Evolutionary conservation across 495 filamentous ascomycete genomes (phyloP).

Genomic region (Thermothielavioides terrestris): DNA sequence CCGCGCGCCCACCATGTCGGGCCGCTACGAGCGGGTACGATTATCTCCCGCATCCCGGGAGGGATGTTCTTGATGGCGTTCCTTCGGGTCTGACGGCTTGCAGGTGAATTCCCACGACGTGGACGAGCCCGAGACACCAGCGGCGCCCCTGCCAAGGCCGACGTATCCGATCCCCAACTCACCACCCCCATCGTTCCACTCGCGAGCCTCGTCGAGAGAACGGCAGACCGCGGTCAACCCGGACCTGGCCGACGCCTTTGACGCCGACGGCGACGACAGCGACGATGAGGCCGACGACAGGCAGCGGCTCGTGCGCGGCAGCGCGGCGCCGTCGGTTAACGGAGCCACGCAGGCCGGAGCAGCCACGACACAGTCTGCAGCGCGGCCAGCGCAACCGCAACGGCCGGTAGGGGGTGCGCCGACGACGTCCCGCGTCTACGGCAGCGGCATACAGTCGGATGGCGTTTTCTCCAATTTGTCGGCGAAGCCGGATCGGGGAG

Average conservation of each 20-base stretch:
- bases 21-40: conserved; percentile 80
- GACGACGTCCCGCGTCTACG: conserved; percentile 42
- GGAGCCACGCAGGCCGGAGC: conserved; percentile 9
- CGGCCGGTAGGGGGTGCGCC: conserved; percentile 1
- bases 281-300: conserved; percentile 74
- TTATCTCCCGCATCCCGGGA: neutral
- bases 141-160: conserved; percentile 22
- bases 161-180: conserved; percentile 59
- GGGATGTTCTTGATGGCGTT: neutral
- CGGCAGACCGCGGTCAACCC: conserved; percentile 53
- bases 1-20: conserved; percentile 54
- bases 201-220: conserved; percentile 63
- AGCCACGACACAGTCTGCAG: conserved; percentile 6
- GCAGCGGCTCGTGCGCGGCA: conserved; percentile 73
- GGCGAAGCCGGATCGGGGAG: conserved; percentile 81
- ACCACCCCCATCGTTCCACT: conserved; percentile 90
- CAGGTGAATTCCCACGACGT: conserved; percentile 43
- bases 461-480: conserved; percentile 93
- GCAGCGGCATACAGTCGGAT: conserved; percentile 64
- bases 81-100: neutral
- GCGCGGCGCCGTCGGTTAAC: conserved; percentile 35
- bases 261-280: conserved; percentile 61
- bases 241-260: conserved; percentile 85
- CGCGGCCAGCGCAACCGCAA: conserved; percentile 17
- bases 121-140: conserved; percentile 35